Evolutionary conservation across 1,139 yeast genomes (phyloP).

Genomic region (Tardiomyces blankii): DNA sequence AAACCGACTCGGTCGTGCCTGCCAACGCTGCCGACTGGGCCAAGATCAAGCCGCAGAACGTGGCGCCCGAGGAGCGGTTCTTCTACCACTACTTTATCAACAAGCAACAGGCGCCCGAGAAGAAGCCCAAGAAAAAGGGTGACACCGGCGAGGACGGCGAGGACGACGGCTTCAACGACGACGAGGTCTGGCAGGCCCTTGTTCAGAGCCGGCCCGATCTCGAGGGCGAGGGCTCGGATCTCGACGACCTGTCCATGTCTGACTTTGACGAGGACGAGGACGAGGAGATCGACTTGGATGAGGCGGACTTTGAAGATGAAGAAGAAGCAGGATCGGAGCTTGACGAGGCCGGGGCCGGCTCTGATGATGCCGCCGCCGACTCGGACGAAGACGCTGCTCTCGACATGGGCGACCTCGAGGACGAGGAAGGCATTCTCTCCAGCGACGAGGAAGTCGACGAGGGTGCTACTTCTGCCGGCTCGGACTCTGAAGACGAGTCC

Average conservation of each 20-base stretch:
- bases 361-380: slow-evolving; percentile 10
- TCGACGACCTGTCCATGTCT: slow-evolving; percentile 23
- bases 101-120: slow-evolving; percentile 29
- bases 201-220: slow-evolving; percentile 78
- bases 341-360: slow-evolving; percentile 11
- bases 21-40: slow-evolving; percentile 49
- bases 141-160: slow-evolving; percentile 21
- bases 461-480: slow-evolving; percentile 2
- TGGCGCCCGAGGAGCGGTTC: slow-evolving; percentile 82
- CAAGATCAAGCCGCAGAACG: slow-evolving; percentile 46
- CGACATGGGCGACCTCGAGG: slow-evolving; percentile 22
- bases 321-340: slow-evolving; percentile 26
- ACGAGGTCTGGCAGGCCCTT: slow-evolving; percentile 80
- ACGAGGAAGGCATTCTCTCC: neutral
- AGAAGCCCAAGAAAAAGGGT: slow-evolving; percentile 11
- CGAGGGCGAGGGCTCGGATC: slow-evolving; percentile 45
- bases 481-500: slow-evolving; percentile 10
- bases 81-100: slow-evolving; percentile 78
- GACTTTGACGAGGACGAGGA: slow-evolving; percentile 19
- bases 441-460: slow-evolving; percentile 12
- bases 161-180: slow-evolving; percentile 46
- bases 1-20: slow-evolving; percentile 9
- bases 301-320: slow-evolving; percentile 18
- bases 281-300: slow-evolving; percentile 17
- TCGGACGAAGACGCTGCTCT: slow-evolving; percentile 22